Percentiles rank a stretch among this genome's conserved stretches.
These are phyloP conservation scores for Wickerhamiella parazyma DNA, from an alignment of 805 yeast genomes.

Conservation along the genomic window DNA sequence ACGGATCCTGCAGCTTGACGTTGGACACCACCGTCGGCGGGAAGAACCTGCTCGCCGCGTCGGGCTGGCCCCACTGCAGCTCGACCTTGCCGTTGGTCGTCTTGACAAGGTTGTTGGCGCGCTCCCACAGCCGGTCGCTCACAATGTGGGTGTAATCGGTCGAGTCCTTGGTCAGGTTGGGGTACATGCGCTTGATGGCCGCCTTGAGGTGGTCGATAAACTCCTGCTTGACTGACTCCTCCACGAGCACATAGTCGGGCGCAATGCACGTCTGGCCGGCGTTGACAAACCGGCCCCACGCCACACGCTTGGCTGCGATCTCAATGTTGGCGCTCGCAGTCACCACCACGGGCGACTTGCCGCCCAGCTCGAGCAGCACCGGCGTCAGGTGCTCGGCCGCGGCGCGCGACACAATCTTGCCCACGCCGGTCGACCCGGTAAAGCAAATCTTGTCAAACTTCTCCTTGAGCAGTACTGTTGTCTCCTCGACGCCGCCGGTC, in stretches of 20 bases:
- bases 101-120: conserved; percentile 33
- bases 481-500: conserved; percentile 57
- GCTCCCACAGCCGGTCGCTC: conserved; percentile 38
- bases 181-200: conserved; percentile 35
- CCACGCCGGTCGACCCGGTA: conserved; percentile 72
- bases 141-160: conserved; percentile 48
- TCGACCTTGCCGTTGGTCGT: conserved; percentile 20
- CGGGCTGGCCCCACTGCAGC: conserved; percentile 23
- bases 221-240: conserved; percentile 39
- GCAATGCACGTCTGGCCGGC: conserved; percentile 89
- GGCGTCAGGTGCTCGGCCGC: conserved; percentile 86
- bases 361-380: conserved; percentile 71
- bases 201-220: conserved; percentile 33
- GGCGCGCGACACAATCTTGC: conserved; percentile 57
- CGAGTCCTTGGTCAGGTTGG: conserved; percentile 25
- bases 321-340: conserved; percentile 33
- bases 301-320: conserved; percentile 44
- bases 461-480: conserved; percentile 44
- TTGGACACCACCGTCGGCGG: conserved; percentile 62
- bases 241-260: conserved; percentile 70
- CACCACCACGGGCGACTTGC: conserved; percentile 76
- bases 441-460: conserved; percentile 72
- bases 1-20: conserved; percentile 49
- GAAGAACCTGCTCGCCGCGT: conserved; percentile 34
- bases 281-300: conserved; percentile 67